These are phyloP conservation scores for Ceratobasidium sp. DNA, from an alignment of 1,284 basidiomycete genomes.

Conservation along the genomic window DNA sequence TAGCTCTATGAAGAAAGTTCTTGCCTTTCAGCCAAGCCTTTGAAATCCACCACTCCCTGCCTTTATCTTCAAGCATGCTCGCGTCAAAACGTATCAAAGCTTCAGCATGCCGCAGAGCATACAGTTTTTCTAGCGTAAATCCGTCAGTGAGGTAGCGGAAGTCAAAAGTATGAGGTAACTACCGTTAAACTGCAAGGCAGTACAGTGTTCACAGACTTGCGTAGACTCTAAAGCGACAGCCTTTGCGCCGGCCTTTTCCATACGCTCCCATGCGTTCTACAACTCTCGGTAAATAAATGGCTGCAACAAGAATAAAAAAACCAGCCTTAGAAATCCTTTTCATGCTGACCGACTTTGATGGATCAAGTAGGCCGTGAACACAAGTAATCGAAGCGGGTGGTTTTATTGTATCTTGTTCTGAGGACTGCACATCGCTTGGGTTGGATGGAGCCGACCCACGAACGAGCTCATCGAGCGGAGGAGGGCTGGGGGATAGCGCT, in stretches of 20 bases:
- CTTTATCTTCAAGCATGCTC: constrained; percentile 6
- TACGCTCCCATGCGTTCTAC: constrained; percentile 33
- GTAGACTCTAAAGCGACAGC: constrained; percentile 22
- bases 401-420: not conserved
- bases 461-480: constrained; percentile 7
- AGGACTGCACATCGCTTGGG: not conserved
- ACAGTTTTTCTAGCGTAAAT: constrained; percentile 36
- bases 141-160: not conserved
- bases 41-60: constrained; percentile 42
- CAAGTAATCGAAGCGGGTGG: constrained; percentile 19
- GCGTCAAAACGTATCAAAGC: constrained; percentile 11
- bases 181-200: constrained; percentile 24
- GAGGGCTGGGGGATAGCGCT: constrained; percentile 4
- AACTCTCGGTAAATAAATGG: not conserved
- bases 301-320: not conserved
- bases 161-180: not conserved
- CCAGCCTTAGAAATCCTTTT: constrained; percentile 40
- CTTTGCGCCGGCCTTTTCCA: not conserved
- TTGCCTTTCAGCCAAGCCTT: constrained; percentile 44
- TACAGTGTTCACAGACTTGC: constrained; percentile 36
- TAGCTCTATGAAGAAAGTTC: not conserved
- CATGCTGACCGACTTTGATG: constrained; percentile 26
- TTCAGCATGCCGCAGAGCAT: constrained; percentile 34
- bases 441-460: not conserved
- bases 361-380: constrained; percentile 37